phyloP scores from a whole-genome alignment of 305 asterid genomes.

The Salvia sclarea region DNA sequence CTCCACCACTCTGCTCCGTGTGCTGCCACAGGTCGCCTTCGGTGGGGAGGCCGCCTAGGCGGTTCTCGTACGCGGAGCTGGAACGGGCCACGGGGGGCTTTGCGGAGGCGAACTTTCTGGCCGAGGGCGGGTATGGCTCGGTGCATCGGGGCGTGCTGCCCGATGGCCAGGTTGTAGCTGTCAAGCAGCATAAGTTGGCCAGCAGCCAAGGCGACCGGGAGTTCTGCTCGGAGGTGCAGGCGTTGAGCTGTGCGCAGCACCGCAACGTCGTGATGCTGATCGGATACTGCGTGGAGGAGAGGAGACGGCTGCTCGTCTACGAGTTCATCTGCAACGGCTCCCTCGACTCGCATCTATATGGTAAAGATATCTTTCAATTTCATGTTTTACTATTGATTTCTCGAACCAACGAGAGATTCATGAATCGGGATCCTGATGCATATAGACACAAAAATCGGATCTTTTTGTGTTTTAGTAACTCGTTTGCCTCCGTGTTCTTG shows the following conservation, averaged over 20 bases:
- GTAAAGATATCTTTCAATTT: slow-evolving; percentile 47
- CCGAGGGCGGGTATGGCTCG: slow-evolving; percentile 93
- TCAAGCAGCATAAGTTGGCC: slow-evolving; percentile 76
- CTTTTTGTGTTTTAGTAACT: too few species aligned
- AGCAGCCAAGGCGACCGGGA: slow-evolving; percentile 87
- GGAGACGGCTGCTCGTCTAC: slow-evolving; percentile 70
- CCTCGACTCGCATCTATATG: slow-evolving; percentile 82
- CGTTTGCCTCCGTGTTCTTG: too few species aligned
- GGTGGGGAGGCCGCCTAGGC: slow-evolving; percentile 70
- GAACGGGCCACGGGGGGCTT: slow-evolving; percentile 71
- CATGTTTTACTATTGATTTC: background rate
- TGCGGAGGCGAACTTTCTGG: slow-evolving; percentile 70
- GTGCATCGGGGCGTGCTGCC: slow-evolving; percentile 75
- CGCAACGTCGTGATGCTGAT: slow-evolving; percentile 88
- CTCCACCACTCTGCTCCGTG: slow-evolving; percentile 87
- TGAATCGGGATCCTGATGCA: too few species aligned
- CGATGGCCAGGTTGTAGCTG: slow-evolving; percentile 82
- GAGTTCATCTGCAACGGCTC: slow-evolving; percentile 91
- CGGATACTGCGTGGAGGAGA: slow-evolving; percentile 84
- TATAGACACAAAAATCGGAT: too few species aligned
- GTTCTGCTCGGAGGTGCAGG: slow-evolving; percentile 90
- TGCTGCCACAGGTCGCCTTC: slow-evolving; percentile 77
- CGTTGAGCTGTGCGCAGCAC: slow-evolving; percentile 88
- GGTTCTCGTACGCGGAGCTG: slow-evolving; percentile 72
- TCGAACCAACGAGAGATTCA: too few species aligned